Percentiles rank a stretch among this genome's conserved stretches.
Conservation (phyloP, 345 rosid genomes). For the Anacardium occidentale region DNA sequence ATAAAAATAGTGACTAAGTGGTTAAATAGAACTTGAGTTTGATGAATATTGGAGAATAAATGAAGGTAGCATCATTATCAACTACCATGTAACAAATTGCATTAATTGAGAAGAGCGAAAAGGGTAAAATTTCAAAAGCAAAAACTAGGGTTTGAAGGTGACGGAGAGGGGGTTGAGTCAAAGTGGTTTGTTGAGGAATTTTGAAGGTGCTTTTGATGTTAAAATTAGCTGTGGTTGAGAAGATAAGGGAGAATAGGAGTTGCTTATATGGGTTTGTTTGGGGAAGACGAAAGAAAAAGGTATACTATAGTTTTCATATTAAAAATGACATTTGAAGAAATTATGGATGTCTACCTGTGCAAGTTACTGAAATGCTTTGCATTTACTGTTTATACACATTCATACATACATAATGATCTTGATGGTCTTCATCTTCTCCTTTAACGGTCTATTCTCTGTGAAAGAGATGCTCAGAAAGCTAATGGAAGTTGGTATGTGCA, state of each 20-base stretch:
- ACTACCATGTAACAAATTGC: conserved; percentile 28
- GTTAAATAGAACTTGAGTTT: neutral
- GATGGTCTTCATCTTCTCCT: conserved; percentile 3
- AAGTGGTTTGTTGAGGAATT: conserved; percentile 30
- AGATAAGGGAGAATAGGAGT: conserved; percentile 15
- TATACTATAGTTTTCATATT: conserved; percentile 21
- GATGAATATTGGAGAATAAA: conserved; percentile 1
- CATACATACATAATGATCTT: neutral
- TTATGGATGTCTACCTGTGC: conserved; percentile 23
- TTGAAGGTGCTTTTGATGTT: conserved; percentile 1
- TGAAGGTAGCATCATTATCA: conserved; percentile 28
- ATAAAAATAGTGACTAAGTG: neutral
- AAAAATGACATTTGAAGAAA: conserved; percentile 30
- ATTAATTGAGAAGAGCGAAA: conserved; percentile 18
- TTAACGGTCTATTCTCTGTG: conserved; percentile 21
- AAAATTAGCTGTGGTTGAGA: conserved; percentile 21
- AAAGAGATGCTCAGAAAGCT: conserved; percentile 6
- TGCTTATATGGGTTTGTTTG: conserved; percentile 19
- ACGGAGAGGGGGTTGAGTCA: conserved; percentile 14
- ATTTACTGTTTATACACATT: conserved; percentile 33
- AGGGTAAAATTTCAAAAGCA: neutral
- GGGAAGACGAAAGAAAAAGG: conserved; percentile 22
- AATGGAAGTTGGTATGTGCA: conserved; percentile 18
- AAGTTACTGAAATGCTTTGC: conserved; percentile 35
- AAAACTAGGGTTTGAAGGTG: neutral